Conservation (phyloP, 2,329 filamentous ascomycete species). For the Mycosphaerelloides madeirae region DNA sequence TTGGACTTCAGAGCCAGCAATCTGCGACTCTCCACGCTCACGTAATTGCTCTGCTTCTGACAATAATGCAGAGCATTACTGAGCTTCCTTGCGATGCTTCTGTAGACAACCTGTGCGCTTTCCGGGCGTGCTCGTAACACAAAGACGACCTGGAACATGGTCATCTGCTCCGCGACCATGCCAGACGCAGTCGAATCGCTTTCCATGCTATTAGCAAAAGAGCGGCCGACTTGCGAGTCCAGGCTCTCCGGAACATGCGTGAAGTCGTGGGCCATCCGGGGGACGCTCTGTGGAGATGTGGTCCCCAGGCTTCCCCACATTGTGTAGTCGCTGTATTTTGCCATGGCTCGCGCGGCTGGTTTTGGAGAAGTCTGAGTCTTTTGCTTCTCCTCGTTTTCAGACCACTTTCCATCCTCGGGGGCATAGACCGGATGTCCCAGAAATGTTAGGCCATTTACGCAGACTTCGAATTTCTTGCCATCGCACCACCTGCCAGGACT, state of each 20-base stretch:
- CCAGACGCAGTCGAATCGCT: constrained; percentile 28
- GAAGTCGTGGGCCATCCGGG: constrained; percentile 18
- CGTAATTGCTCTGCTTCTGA: constrained; percentile 82
- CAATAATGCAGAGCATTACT: constrained; percentile 90
- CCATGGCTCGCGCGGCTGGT: not conserved
- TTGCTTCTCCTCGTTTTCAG: constrained; percentile 6
- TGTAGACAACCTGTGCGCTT: constrained; percentile 69
- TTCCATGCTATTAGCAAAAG: constrained; percentile 26
- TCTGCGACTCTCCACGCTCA: constrained; percentile 83
- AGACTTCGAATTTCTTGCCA: constrained; percentile 83
- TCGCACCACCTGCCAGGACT: constrained; percentile 61
- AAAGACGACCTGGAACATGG: constrained; percentile 97
- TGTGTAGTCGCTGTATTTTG: constrained; percentile 6
- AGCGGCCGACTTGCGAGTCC: constrained; percentile 19
- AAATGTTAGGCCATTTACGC: constrained; percentile 72
- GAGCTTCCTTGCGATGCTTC: constrained; percentile 85
- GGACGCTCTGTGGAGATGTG: constrained; percentile 4
- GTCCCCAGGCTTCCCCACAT: constrained; percentile 10
- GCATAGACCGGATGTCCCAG: constrained; percentile 81
- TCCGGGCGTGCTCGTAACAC: constrained; percentile 75
- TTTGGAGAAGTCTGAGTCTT: not conserved
- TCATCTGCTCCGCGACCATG: constrained; percentile 59
- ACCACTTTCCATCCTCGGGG: constrained; percentile 56
- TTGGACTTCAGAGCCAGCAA: constrained; percentile 79
- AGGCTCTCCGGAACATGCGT: constrained; percentile 28